These are phyloP conservation scores for Botrytis cinerea DNA, from an alignment of 2,329 filamentous ascomycete genomes.

Conservation along the genomic window DNA sequence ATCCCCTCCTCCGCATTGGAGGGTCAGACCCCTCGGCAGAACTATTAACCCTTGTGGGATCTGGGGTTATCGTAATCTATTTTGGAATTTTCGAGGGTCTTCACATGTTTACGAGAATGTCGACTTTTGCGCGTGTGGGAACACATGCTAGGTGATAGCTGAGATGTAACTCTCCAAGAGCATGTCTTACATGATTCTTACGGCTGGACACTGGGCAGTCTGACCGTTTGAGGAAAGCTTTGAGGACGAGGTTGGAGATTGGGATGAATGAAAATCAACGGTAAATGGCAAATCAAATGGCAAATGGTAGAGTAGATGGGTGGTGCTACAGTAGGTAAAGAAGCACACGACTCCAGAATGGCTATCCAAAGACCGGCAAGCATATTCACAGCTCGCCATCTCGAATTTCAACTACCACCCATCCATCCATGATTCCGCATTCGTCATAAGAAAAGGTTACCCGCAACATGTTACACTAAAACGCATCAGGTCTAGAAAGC, in stretches of 20 bases:
- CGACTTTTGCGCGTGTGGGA: not conserved
- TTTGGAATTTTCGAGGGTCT: not conserved
- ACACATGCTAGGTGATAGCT: not conserved
- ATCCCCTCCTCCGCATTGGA: constrained; percentile 8
- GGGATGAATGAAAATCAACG: not conserved
- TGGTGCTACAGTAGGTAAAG: not conserved
- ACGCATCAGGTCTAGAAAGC: constrained; percentile 8
- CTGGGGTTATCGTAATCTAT: not conserved
- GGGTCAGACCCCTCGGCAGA: not conserved
- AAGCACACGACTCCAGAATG: not conserved
- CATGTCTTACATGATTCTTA: constrained; percentile 1
- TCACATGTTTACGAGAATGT: constrained; percentile 6
- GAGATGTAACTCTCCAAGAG: not conserved
- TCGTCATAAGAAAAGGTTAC: constrained; percentile 2
- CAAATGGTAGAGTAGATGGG: not conserved
- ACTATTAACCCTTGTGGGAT: not conserved
- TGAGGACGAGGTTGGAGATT: not conserved
- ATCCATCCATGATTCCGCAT: not conserved
- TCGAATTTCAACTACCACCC: not conserved
- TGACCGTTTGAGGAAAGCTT: not conserved
- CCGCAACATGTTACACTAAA: constrained; percentile 2
- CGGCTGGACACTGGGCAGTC: constrained; percentile 3
- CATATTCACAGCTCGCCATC: not conserved
- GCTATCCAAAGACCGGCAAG: not conserved
- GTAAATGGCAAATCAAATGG: not conserved